Evolutionary conservation across 1,284 basidiomycete genomes (phyloP).

Genomic region (Rhodotorula sp.): DNA sequence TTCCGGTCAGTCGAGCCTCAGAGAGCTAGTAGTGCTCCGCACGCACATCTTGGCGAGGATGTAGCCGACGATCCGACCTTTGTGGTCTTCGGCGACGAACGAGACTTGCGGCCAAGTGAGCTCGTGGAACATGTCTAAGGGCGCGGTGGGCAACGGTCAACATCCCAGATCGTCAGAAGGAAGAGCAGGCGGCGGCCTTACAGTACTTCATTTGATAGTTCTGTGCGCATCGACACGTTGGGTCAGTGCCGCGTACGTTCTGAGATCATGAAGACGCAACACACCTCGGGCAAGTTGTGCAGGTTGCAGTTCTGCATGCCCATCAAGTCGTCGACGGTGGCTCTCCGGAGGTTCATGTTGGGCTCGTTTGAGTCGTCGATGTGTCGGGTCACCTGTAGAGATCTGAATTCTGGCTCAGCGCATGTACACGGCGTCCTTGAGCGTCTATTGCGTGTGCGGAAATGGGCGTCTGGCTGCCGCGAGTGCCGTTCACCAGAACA

Average conservation of each 20-base stretch:
- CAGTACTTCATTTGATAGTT: conserved; percentile 69
- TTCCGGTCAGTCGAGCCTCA: not conserved
- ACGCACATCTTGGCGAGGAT: conserved; percentile 87
- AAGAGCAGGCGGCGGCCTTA: conserved; percentile 51
- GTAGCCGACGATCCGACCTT: conserved; percentile 87
- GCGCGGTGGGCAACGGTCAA: conserved; percentile 5
- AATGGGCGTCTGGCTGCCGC: no score
- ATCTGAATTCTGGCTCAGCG: no score
- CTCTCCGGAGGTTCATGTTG: conserved; percentile 55
- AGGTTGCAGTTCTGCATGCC: conserved; percentile 92
- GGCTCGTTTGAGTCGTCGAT: not conserved
- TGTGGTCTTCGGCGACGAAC: conserved; percentile 87
- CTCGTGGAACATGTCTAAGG: conserved; percentile 77
- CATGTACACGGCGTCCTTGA: no score
- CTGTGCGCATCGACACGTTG: not conserved
- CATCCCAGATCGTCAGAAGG: not conserved
- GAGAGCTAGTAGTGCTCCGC: not conserved
- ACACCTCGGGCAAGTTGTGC: conserved; percentile 78
- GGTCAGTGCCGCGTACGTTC: conserved; percentile 44
- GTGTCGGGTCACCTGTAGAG: not conserved
- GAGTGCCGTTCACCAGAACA: no score
- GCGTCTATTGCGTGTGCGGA: no score
- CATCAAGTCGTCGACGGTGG: conserved; percentile 62
- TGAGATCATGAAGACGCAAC: conserved; percentile 58
- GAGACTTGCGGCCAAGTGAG: conserved; percentile 92